A percentile compares a stretch with the other conserved stretches of the same genome.
Evolutionary conservation across 2,329 filamentous ascomycete species (phyloP).

Genomic region (Coniochaeta sp.): DNA sequence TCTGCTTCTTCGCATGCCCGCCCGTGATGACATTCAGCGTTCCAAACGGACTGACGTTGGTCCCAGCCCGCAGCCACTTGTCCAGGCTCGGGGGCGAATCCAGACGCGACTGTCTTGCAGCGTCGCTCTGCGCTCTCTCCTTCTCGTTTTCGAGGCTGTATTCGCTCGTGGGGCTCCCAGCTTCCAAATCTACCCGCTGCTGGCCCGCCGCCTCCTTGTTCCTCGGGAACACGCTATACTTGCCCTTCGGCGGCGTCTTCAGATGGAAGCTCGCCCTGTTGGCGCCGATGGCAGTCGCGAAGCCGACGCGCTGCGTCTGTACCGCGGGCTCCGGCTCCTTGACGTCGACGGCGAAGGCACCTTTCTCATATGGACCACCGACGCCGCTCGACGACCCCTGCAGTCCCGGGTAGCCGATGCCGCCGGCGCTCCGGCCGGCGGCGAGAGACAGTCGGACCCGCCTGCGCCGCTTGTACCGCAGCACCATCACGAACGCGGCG

Average conservation of each 20-base stretch:
- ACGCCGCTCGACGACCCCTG: background rate
- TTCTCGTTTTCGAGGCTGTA: conserved; percentile 3
- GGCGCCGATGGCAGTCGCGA: background rate
- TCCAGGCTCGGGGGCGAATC: conserved; percentile 18
- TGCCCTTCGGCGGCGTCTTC: conserved; percentile 6
- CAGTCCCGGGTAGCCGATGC: background rate
- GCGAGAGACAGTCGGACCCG: background rate
- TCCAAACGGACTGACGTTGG: conserved; percentile 24
- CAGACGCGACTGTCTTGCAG: conserved; percentile 7
- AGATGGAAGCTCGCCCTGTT: conserved; percentile 6
- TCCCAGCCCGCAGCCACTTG: conserved; percentile 23
- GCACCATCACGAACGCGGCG: conserved; percentile 17
- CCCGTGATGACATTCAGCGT: conserved; percentile 13
- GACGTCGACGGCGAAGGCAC: background rate
- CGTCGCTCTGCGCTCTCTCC: background rate
- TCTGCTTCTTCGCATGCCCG: background rate
- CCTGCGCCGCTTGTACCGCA: conserved; percentile 4
- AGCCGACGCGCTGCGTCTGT: background rate
- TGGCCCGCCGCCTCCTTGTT: background rate
- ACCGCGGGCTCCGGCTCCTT: background rate
- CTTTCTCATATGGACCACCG: background rate
- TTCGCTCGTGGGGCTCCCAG: background rate
- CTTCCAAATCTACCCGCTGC: background rate
- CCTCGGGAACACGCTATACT: conserved; percentile 20
- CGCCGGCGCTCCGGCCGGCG: background rate